A percentile compares a stretch with the other conserved stretches of the same genome.
phyloP scores from a whole-genome alignment of 2,329 filamentous ascomycete genomes.

The Emergomyces pasteurianus region DNA sequence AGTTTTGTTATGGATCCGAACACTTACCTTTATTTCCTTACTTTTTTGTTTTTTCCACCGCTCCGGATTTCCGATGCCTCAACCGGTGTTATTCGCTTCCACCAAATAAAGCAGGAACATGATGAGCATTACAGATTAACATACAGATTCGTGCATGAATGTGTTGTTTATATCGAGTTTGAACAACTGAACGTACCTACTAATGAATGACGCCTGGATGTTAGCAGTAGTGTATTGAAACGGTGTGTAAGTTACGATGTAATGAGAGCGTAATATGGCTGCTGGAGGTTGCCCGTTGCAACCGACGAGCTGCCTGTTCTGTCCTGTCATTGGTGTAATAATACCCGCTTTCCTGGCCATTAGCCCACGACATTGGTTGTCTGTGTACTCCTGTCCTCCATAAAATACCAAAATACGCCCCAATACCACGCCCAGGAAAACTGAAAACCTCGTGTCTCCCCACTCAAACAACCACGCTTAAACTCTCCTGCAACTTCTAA shows the following conservation, averaged over 20 bases:
- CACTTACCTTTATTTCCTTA: not conserved
- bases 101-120: not conserved
- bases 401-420: not conserved
- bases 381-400: too few relatives aligned
- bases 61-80: not conserved
- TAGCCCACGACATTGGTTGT: not conserved
- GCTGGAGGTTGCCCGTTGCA: slow-evolving; percentile 1
- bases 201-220: too few relatives aligned
- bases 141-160: not conserved
- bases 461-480: not conserved
- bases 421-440: not conserved
- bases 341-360: not conserved
- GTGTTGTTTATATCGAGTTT: not conserved
- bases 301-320: not conserved
- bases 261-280: not conserved
- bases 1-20: not conserved
- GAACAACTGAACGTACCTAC: too few relatives aligned
- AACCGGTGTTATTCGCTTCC: not conserved
- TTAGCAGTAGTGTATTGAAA: slow-evolving; percentile 1
- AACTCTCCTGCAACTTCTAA: slow-evolving; percentile 1
- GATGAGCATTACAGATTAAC: not conserved
- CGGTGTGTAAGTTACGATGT: too few relatives aligned
- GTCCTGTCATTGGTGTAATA: not conserved
- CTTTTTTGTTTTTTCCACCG: not conserved
- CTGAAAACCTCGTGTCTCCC: not conserved